Conservation (phyloP, 345 rosid genomes). For the Ceriops tagal region DNA sequence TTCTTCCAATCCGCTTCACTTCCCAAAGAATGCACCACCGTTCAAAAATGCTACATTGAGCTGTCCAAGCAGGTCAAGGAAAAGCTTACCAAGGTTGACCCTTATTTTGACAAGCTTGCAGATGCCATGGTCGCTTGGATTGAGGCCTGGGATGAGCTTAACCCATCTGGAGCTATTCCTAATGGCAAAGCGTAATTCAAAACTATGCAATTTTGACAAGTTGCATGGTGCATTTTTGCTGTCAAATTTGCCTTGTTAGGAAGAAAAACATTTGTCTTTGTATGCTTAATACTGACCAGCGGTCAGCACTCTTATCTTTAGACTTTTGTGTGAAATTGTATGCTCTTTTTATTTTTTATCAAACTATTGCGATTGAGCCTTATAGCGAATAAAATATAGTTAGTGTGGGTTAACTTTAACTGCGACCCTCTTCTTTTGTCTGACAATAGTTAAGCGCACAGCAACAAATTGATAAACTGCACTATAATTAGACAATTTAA, state of each 20-base stretch:
- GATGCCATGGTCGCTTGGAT: constrained; percentile 97
- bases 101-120: constrained; percentile 80
- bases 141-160: constrained; percentile 95
- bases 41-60: constrained; percentile 80
- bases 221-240: not conserved
- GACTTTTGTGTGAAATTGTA: constrained; percentile 15
- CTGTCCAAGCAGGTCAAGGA: constrained; percentile 78
- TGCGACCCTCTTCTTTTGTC: no score
- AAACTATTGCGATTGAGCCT: constrained; percentile 9
- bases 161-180: constrained; percentile 40
- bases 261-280: not conserved
- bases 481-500: not conserved
- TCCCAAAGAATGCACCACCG: constrained; percentile 71
- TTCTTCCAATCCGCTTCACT: constrained; percentile 67
- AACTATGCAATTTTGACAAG: not conserved
- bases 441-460: no score
- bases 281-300: constrained; percentile 5
- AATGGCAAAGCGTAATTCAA: constrained; percentile 45
- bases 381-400: not conserved
- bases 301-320: not conserved
- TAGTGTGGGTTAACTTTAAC: not conserved
- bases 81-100: constrained; percentile 67
- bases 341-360: constrained; percentile 3
- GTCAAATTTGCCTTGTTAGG: not conserved
- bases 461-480: no score